Evolutionary conservation across 2,329 filamentous ascomycete species (phyloP).

Genomic region (Amylocarpus encephaloides): DNA sequence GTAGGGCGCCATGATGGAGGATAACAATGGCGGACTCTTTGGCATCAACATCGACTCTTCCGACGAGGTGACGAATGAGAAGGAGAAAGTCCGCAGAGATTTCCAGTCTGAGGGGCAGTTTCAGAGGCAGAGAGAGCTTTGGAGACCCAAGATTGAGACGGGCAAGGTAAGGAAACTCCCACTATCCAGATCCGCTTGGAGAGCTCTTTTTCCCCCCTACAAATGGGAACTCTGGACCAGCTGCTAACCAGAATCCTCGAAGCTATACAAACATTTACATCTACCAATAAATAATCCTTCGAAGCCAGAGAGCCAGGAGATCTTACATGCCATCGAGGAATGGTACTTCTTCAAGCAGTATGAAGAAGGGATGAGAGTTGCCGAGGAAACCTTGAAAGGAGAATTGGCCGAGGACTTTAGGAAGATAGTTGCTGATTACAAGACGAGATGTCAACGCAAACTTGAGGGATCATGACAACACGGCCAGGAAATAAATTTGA

Average conservation of each 20-base stretch:
- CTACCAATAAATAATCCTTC: conserved; percentile 24
- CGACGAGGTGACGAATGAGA: conserved; percentile 22
- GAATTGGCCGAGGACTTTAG: conserved; percentile 22
- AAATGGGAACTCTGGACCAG: neutral
- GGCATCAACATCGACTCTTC: conserved; percentile 39
- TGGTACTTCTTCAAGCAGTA: conserved; percentile 29
- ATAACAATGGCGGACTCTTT: conserved; percentile 36
- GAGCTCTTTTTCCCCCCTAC: neutral
- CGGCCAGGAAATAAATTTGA: too few relatives aligned
- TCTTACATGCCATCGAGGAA: conserved; percentile 31
- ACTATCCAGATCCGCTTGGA: neutral
- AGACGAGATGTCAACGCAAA: conserved; percentile 18
- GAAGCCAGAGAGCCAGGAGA: conserved; percentile 27
- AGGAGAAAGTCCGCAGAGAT: conserved; percentile 27
- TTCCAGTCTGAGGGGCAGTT: conserved; percentile 24
- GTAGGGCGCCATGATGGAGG: conserved; percentile 25
- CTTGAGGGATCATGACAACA: neutral
- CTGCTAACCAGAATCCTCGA: neutral
- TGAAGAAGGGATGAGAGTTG: conserved; percentile 21
- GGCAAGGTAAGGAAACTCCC: conserved; percentile 22
- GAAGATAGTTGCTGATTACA: conserved; percentile 21
- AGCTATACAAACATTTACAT: conserved; percentile 25
- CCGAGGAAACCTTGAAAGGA: conserved; percentile 19
- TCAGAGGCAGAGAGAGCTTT: conserved; percentile 19
- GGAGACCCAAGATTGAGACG: conserved; percentile 26